phyloP scores from a whole-genome alignment of 2,329 filamentous ascomycete genomes.

The Botrytis aclada region DNA sequence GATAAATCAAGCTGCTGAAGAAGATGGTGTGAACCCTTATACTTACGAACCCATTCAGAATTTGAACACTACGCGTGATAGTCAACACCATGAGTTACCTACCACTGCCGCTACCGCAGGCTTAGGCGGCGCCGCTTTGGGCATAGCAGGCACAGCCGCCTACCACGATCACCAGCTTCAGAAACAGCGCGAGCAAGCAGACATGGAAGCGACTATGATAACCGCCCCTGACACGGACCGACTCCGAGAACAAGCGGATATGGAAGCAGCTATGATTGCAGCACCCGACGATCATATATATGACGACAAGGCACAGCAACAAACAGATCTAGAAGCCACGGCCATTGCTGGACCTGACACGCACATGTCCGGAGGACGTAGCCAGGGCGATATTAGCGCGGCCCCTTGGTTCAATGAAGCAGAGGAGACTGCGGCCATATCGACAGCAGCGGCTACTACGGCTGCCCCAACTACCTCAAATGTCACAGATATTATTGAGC shows the following conservation, averaged over 20 bases:
- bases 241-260: constrained; percentile 24
- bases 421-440: neutral
- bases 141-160: constrained; percentile 22
- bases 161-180: constrained; percentile 23
- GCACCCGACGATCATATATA: constrained; percentile 27
- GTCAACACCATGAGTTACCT: constrained; percentile 11
- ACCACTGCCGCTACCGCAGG: constrained; percentile 24
- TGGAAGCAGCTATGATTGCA: constrained; percentile 31
- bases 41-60: constrained; percentile 39
- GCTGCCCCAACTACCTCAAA: constrained; percentile 8
- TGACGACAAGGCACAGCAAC: constrained; percentile 21
- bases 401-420: neutral
- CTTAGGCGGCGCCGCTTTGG: constrained; percentile 27
- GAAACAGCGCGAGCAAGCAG: constrained; percentile 23
- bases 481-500: neutral
- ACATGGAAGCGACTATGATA: constrained; percentile 27
- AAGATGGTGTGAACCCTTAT: constrained; percentile 58
- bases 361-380: constrained; percentile 30
- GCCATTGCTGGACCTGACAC: constrained; percentile 21
- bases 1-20: constrained; percentile 48
- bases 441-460: neutral
- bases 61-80: constrained; percentile 15
- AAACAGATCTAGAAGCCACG: constrained; percentile 25
- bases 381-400: constrained; percentile 23
- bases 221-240: constrained; percentile 30